These are phyloP conservation scores for Platanthera guangdongensis DNA, from an alignment of 106 monocot species.

Conservation along the genomic window DNA sequence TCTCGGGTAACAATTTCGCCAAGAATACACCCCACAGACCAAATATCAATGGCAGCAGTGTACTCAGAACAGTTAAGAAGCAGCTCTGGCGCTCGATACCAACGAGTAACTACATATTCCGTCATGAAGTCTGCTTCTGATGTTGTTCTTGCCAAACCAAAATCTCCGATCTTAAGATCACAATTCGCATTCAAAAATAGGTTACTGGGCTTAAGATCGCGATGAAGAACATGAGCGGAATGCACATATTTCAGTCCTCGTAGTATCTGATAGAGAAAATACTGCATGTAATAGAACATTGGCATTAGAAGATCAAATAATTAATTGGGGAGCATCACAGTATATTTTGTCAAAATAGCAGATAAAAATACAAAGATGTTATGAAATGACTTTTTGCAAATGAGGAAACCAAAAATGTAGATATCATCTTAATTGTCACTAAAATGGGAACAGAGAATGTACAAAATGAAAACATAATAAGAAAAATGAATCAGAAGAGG, in stretches of 20 bases:
- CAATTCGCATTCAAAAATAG: conserved; percentile 64
- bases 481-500: background rate
- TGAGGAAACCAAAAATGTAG: background rate
- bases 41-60: conserved; percentile 64
- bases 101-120: conserved; percentile 76
- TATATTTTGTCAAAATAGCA: background rate
- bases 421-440: background rate
- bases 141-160: conserved; percentile 63
- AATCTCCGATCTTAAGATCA: conserved; percentile 70
- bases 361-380: background rate
- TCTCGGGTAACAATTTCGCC: conserved; percentile 53
- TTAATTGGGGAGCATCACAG: background rate
- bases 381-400: background rate
- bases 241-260: conserved; percentile 49
- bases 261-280: conserved; percentile 47
- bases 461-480: background rate
- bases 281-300: conserved; percentile 19
- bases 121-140: conserved; percentile 74
- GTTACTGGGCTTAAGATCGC: conserved; percentile 64
- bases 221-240: conserved; percentile 61
- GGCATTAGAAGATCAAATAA: background rate
- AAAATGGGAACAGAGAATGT: too few species aligned
- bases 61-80: conserved; percentile 72
- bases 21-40: conserved; percentile 76
- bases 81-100: conserved; percentile 67